Conservation (phyloP, 2,329 filamentous ascomycete species). For the Tolypocladium guangdongense region DNA sequence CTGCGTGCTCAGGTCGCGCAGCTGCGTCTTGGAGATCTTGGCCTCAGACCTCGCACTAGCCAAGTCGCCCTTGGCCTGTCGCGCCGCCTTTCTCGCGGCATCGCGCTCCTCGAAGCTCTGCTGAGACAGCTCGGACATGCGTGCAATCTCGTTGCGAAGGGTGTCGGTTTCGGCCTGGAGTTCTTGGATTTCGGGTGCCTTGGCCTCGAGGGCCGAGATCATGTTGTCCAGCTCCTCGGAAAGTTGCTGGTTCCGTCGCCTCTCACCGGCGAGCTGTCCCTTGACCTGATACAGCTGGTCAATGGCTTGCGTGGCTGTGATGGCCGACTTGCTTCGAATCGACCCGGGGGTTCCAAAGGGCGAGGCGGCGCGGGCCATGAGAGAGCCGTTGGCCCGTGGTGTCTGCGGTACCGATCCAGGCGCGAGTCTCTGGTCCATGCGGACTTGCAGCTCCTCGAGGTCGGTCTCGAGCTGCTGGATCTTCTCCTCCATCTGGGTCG, state of each 20-base stretch:
- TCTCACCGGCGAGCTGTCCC: slow-evolving; percentile 61
- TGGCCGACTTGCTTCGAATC: slow-evolving; percentile 40
- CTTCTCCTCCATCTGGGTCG: slow-evolving; percentile 34
- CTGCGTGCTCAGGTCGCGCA: slow-evolving; percentile 82
- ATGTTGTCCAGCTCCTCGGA: slow-evolving; percentile 73
- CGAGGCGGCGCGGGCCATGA: slow-evolving; percentile 41
- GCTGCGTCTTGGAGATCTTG: slow-evolving; percentile 71
- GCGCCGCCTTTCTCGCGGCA: slow-evolving; percentile 61
- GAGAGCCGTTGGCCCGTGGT: slow-evolving; percentile 46
- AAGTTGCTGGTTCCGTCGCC: slow-evolving; percentile 63
- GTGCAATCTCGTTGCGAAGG: slow-evolving; percentile 67
- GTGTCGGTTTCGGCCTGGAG: slow-evolving; percentile 70
- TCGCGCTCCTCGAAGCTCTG: slow-evolving; percentile 75
- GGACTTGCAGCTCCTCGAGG: slow-evolving; percentile 40
- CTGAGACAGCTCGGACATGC: slow-evolving; percentile 78
- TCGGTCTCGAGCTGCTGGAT: slow-evolving; percentile 41
- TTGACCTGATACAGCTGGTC: slow-evolving; percentile 59
- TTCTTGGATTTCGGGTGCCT: slow-evolving; percentile 80
- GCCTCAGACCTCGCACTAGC: slow-evolving; percentile 54
- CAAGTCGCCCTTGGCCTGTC: slow-evolving; percentile 68
- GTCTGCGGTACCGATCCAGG: slow-evolving; percentile 47
- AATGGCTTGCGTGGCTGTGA: slow-evolving; percentile 52
- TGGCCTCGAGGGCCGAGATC: slow-evolving; percentile 72
- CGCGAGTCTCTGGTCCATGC: slow-evolving; percentile 30
- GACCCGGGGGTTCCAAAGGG: slow-evolving; percentile 53